These are phyloP conservation scores for Chaetomium olivaceum DNA, from an alignment of 2,329 filamentous ascomycete species.

Conservation along the genomic window DNA sequence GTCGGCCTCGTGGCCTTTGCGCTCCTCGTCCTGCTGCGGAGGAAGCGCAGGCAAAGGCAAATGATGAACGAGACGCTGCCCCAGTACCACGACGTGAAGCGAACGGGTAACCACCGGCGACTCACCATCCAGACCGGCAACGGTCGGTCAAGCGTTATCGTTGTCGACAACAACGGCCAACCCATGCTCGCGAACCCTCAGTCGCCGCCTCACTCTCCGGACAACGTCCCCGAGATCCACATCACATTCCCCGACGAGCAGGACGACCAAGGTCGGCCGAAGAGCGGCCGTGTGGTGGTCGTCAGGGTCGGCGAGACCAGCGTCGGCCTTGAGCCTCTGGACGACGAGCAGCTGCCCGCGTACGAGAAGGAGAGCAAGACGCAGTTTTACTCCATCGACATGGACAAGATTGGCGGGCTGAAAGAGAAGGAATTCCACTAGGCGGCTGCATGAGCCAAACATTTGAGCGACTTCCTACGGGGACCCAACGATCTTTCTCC, in stretches of 20 bases:
- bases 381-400: slow-evolving; percentile 90
- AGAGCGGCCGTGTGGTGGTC: slow-evolving; percentile 85
- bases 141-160: slow-evolving; percentile 68
- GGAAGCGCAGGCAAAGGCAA: slow-evolving; percentile 54
- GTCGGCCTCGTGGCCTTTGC: slow-evolving; percentile 68
- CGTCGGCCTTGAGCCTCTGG: slow-evolving; percentile 85
- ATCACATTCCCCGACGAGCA: slow-evolving; percentile 98
- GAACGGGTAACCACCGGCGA: slow-evolving; percentile 53
- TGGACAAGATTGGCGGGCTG: slow-evolving; percentile 89
- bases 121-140: slow-evolving; percentile 60
- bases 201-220: slow-evolving; percentile 75
- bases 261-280: slow-evolving; percentile 77
- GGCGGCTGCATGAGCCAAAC: slow-evolving; percentile 5
- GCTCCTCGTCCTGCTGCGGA: slow-evolving; percentile 71
- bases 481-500: background rate
- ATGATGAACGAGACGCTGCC: slow-evolving; percentile 61
- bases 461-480: background rate
- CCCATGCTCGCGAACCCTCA: slow-evolving; percentile 74
- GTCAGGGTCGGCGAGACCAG: slow-evolving; percentile 86
- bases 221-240: slow-evolving; percentile 88
- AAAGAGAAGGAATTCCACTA: slow-evolving; percentile 73
- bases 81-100: slow-evolving; percentile 58
- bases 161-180: slow-evolving; percentile 75
- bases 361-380: slow-evolving; percentile 80
- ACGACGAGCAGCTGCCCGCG: slow-evolving; percentile 77